Evolutionary conservation across 306 rosid genomes (phyloP), one percentile per base, ranked within the genome.

Genomic region (Ammopiptanthus mongolicus): DNA sequence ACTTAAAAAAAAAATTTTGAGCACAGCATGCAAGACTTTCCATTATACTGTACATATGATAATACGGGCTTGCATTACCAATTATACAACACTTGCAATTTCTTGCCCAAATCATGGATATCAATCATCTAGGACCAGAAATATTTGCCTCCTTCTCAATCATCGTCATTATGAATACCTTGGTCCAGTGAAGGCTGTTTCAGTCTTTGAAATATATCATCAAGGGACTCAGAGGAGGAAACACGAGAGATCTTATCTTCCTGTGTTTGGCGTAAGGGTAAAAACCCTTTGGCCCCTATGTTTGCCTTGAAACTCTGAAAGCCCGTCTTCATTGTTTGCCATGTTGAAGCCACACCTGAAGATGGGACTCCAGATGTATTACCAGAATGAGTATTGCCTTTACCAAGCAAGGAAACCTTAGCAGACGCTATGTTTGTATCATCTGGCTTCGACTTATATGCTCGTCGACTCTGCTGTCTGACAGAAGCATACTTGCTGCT

Each of bases 141-240:
- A 75, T 61, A 84, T 75, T 77, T 55, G 58, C 37, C 60, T 62
- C 84, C 39, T 8, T 65, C 58, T 36, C 48, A 73, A 15, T 84
- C 96, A 6, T 83, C 85, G 2, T 81, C 85, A 12, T 69, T 76
- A 71, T 82, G 39, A 78, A 58, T 72, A 61, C 34, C 82, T 57
- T 65, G 87, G 44, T 82, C 89, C 18, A 25, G 51, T 47, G 96
- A 86, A 28, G 97, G 97, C 63, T 79, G 89, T 46, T 88, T 91
- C 83, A 92, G 82, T 87, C 96, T 86, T 83, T 92, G 99, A 76
- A 95, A 92, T 81, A 95, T 90, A 69, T 92, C 97, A 67, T 95
- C 99, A 5, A 95, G 99, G 60, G 99, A 88, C 81, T 91, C 93
- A 0, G 93, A 82, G 0, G 97, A 95, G 69, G 94, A 80, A 78